These are phyloP conservation scores for Talaromyces wortmannii DNA, from an alignment of 495 filamentous ascomycete genomes.

Conservation along the genomic window DNA sequence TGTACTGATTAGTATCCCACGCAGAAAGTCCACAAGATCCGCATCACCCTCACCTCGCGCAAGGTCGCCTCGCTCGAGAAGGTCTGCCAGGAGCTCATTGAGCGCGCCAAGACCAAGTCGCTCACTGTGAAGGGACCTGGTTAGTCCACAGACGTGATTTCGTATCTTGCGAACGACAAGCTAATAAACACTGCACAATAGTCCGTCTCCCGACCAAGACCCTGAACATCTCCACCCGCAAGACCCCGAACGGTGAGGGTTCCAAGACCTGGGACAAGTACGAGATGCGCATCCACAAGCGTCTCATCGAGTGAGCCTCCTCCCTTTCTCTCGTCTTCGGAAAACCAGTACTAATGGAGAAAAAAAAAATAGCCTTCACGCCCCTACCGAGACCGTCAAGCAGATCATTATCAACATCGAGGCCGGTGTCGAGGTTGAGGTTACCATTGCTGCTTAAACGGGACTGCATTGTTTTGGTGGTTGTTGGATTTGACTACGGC, in stretches of 20 bases:
- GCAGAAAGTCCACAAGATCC: slow-evolving; percentile 95
- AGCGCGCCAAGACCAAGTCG: slow-evolving; percentile 97
- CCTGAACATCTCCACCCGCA: slow-evolving; percentile 90
- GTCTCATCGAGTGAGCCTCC: slow-evolving; percentile 76
- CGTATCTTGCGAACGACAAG: not conserved
- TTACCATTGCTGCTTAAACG: slow-evolving; percentile 93
- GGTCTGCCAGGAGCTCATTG: slow-evolving; percentile 95
- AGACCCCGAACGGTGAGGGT: slow-evolving; percentile 98
- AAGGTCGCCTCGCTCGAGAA: slow-evolving; percentile 96
- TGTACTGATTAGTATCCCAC: not conserved
- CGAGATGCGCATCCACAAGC: slow-evolving; percentile 99
- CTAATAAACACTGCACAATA: not conserved
- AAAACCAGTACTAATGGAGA: slow-evolving; percentile 3
- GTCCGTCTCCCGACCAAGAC: slow-evolving; percentile 98
- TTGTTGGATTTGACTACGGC: slow-evolving; percentile 3
- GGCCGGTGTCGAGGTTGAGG: slow-evolving; percentile 99
- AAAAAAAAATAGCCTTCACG: slow-evolving; percentile 62
- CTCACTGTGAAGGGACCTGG: slow-evolving; percentile 92
- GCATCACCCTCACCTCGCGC: slow-evolving; percentile 91
- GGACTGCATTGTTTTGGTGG: not conserved
- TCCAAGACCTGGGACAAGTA: slow-evolving; percentile 99
- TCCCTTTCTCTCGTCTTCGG: not conserved
- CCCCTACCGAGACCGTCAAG: slow-evolving; percentile 98
- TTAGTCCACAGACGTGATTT: not conserved
- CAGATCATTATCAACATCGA: slow-evolving; percentile 99